Percentiles rank a stretch among this genome's conserved stretches.
Evolutionary conservation across 2,329 filamentous ascomycete species (phyloP).

Genomic region (Diatrype stigma): DNA sequence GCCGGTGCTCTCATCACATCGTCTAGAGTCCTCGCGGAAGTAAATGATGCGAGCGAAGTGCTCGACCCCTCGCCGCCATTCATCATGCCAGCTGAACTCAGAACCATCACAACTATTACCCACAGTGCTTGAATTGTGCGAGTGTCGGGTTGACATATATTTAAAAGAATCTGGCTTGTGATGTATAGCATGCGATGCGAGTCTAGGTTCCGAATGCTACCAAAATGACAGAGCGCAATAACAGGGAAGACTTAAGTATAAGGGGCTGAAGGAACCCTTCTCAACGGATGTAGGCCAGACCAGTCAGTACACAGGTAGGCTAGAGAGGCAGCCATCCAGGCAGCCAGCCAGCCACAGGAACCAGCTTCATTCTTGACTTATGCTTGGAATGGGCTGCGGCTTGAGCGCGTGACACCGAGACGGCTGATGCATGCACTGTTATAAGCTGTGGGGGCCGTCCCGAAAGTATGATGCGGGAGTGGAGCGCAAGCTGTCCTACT

Average conservation of each 20-base stretch:
- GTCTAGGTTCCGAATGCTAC: not conserved
- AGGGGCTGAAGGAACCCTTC: not conserved
- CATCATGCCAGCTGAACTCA: not conserved
- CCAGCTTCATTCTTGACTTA: too few relatives aligned
- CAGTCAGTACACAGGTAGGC: too few relatives aligned
- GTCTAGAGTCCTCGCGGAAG: conserved; percentile 25
- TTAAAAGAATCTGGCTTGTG: not conserved
- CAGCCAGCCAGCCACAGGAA: not conserved
- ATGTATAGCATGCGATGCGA: not conserved
- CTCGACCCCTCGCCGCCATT: conserved; percentile 9
- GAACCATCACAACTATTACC: not conserved
- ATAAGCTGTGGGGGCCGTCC: not conserved
- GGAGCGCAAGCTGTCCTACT: not conserved
- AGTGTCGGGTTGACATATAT: not conserved
- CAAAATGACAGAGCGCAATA: not conserved
- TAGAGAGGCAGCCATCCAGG: not conserved
- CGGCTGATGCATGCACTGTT: not conserved
- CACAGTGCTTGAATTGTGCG: not conserved
- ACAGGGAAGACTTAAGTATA: not conserved
- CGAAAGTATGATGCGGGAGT: not conserved
- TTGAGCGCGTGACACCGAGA: not conserved
- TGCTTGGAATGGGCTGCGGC: not conserved
- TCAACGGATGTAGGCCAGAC: not conserved
- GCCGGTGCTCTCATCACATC: conserved; percentile 39
- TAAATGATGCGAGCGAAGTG: conserved; percentile 1